Base-by-base conservation (phyloP, 139 green algal genomes). In the Chlamydomonas eustigma region DNA sequence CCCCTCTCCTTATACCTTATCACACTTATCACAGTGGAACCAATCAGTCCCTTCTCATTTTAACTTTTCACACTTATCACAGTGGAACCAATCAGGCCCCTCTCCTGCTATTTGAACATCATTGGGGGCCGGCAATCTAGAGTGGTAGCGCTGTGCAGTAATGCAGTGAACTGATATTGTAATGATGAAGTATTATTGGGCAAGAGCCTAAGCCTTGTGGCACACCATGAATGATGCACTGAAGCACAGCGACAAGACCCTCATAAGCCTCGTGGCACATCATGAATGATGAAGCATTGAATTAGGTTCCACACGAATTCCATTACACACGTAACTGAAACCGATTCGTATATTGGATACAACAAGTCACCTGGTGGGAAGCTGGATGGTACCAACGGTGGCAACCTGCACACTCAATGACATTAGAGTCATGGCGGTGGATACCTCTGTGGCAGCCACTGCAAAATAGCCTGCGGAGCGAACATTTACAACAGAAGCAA, bases 341-440 rank as follows among this genome's bases (percentile, higher is more conserved):
- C n/a, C n/a, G n/a, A n/a, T n/a, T n/a, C n/a, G n/a, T n/a, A n/a
- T n/a, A n/a, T n/a, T n/a, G n/a, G n/a, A n/a, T n/a, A n/a, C n/a
- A n/a, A n/a, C n/a, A n/a, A n/a, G n/a, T n/a, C 44, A 58, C 44
- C 58, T 70, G 58, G 58, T 70, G 58, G 58, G 25, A 70, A 22
- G 58, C 58, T 28, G 58, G 58, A 35, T 70, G 58, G 58, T 37
- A 70, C 58, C 58, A 70, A 28, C 58, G 58, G 58, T 70, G 58
- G 58, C 58, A 70, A 37, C 58, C 58, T 32, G 58, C 34, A 28
- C 58, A 70, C 18, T 70, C 58, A 5, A 35, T 28, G 8, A 70
- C 58, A 35, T 35, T 28, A 5, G 32, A 24, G 8, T 70, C 8
- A 28, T 70, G 58, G 6, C 58, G 58, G 18, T 70, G 58, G 25